Conservation (phyloP, 208 protist genomes). For the Wallacemonas sp. region DNA sequence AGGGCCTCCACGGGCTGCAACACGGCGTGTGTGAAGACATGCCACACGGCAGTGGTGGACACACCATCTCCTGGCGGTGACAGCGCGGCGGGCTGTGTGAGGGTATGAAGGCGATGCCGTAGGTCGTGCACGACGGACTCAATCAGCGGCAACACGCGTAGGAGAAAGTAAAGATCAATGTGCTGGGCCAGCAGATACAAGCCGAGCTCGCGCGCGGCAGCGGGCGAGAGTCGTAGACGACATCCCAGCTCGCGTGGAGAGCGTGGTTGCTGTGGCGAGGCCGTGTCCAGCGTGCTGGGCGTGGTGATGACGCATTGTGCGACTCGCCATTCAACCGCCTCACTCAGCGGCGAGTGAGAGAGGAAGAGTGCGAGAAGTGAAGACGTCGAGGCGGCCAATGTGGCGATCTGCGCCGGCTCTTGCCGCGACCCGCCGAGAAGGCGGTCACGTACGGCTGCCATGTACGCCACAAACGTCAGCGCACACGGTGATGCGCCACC, state of each 20-base stretch:
- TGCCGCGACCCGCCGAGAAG: too few relatives aligned
- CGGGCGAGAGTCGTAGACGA: neutral
- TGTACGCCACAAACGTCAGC: conserved; percentile 17
- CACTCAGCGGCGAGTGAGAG: conserved; percentile 16
- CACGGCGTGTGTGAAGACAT: too few relatives aligned
- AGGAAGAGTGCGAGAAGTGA: conserved; percentile 14
- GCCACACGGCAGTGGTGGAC: too few relatives aligned
- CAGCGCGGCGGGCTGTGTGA: too few relatives aligned
- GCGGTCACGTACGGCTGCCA: conserved; percentile 9
- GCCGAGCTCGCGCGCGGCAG: neutral
- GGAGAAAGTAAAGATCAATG: conserved; percentile 39
- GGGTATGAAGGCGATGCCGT: too few relatives aligned
- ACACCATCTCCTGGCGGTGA: too few relatives aligned
- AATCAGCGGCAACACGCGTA: conserved; percentile 30
- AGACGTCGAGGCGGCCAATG: neutral
- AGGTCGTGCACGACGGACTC: conserved; percentile 13
- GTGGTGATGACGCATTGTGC: conserved; percentile 5
- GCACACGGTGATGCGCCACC: too few relatives aligned
- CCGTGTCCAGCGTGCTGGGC: too few relatives aligned
- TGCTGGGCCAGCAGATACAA: conserved; percentile 29
- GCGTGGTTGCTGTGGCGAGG: too few relatives aligned
- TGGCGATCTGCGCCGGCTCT: too few relatives aligned
- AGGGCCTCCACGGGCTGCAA: too few relatives aligned
- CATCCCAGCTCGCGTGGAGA: too few relatives aligned
- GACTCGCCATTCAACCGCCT: conserved; percentile 6